Conservation (phyloP, 805 yeast species). For the Candida montana region DNA sequence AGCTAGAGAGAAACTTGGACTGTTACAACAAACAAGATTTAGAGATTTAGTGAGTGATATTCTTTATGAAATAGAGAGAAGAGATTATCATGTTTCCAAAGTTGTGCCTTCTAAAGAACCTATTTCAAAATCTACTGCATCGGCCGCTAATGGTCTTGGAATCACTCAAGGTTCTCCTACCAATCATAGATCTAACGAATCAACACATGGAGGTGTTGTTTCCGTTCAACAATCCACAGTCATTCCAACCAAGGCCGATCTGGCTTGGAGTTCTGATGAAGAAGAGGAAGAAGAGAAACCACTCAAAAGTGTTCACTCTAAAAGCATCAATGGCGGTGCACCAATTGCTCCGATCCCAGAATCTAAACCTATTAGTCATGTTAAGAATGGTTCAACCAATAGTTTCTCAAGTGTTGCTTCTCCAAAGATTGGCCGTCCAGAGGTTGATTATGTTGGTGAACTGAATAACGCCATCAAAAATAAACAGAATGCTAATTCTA, state of each 20-base stretch:
- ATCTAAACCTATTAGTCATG: background rate
- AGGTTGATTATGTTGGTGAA: conserved; percentile 11
- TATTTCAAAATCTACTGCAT: background rate
- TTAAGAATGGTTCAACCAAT: conserved; percentile 4
- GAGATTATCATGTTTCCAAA: conserved; percentile 44
- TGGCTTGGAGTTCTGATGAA: conserved; percentile 87
- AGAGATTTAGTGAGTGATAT: conserved; percentile 90
- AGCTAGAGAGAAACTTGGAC: conserved; percentile 87
- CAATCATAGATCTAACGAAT: background rate
- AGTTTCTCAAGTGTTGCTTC: conserved; percentile 3
- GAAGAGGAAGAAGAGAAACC: conserved; percentile 35
- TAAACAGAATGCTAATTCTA: conserved; percentile 9
- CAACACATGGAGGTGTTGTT: conserved; percentile 19
- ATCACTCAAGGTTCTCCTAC: background rate
- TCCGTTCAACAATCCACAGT: conserved; percentile 62
- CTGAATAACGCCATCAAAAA: conserved; percentile 8
- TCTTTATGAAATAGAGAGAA: conserved; percentile 75
- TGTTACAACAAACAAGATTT: conserved; percentile 76
- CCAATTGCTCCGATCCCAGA: background rate
- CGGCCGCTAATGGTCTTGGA: conserved; percentile 3
- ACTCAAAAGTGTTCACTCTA: background rate
- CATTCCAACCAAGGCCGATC: conserved; percentile 77
- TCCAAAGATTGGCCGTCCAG: conserved; percentile 7
- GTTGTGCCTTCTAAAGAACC: conserved; percentile 1
- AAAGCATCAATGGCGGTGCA: background rate